phyloP scores from a whole-genome alignment of 495 filamentous ascomycete genomes.

The Lophiotrema nucula region DNA sequence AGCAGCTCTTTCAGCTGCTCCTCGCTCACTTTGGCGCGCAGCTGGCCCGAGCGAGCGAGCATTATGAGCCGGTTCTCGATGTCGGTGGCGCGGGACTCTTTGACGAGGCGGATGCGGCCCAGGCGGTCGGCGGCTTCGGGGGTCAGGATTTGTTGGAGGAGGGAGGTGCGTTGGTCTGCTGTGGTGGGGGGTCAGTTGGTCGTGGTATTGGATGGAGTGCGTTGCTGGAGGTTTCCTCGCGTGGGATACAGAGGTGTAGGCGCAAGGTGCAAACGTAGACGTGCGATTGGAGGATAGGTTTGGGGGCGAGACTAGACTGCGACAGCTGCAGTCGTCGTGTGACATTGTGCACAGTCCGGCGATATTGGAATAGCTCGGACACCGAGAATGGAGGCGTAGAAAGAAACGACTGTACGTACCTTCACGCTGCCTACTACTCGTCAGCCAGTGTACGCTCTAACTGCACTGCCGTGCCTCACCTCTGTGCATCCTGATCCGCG shows the following conservation, averaged over 20 bases:
- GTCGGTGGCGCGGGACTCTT: constrained; percentile 83
- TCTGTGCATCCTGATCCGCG: constrained; percentile 62
- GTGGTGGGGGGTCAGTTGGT: constrained; percentile 34
- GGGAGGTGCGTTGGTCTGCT: constrained; percentile 48
- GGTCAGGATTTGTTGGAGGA: constrained; percentile 87
- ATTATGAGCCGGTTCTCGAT: constrained; percentile 91
- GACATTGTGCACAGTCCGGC: too few species aligned
- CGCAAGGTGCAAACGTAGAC: constrained; percentile 5
- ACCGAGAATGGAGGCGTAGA: too few species aligned
- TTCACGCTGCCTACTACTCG: constrained; percentile 65
- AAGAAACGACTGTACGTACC: too few species aligned
- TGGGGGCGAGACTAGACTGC: too few species aligned
- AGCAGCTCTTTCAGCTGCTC: constrained; percentile 89
- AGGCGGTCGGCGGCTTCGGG: constrained; percentile 92
- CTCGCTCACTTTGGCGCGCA: constrained; percentile 85
- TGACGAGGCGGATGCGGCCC: constrained; percentile 91
- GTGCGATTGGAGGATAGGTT: constrained; percentile 2
- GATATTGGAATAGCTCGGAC: too few species aligned
- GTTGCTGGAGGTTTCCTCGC: too few species aligned
- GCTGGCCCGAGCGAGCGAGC: constrained; percentile 82
- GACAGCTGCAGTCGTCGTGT: too few species aligned
- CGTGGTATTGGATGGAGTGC: not conserved
- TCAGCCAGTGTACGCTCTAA: too few species aligned
- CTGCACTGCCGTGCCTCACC: too few species aligned
- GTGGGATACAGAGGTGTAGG: not conserved